These are phyloP conservation scores for Pichia kluyveri DNA, from an alignment of 805 yeast species.

Conservation along the genomic window DNA sequence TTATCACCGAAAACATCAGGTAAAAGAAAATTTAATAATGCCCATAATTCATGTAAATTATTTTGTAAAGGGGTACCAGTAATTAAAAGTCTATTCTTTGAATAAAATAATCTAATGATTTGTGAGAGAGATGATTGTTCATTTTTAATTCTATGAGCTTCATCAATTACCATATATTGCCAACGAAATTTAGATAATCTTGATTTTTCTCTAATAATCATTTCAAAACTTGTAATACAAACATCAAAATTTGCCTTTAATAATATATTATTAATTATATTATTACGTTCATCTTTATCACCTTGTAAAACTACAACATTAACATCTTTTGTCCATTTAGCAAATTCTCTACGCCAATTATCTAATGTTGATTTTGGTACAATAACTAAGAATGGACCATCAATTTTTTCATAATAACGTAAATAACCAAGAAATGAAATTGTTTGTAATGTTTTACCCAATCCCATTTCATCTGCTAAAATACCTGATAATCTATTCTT, in stretches of 20 bases:
- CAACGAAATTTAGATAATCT: conserved; percentile 75
- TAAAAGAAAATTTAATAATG: conserved; percentile 74
- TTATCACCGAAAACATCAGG: conserved; percentile 96
- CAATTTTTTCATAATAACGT: conserved; percentile 65
- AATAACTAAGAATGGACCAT: conserved; percentile 85
- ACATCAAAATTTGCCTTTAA: conserved; percentile 80
- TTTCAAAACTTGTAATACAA: conserved; percentile 83
- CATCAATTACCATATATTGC: conserved; percentile 92
- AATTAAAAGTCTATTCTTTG: conserved; percentile 73
- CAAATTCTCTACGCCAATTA: conserved; percentile 93
- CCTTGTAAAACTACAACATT: conserved; percentile 82
- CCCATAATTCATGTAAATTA: conserved; percentile 95
- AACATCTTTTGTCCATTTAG: conserved; percentile 94
- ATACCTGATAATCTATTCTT: conserved; percentile 89
- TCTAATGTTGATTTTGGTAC: conserved; percentile 95
- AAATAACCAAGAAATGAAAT: conserved; percentile 85
- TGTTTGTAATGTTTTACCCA: conserved; percentile 93
- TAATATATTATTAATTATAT: conserved; percentile 48
- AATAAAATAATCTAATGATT: conserved; percentile 80
- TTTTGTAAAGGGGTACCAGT: conserved; percentile 97
- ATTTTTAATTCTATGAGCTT: conserved; percentile 94
- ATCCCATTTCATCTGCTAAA: conserved; percentile 96
- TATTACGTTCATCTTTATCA: conserved; percentile 67
- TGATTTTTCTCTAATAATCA: conserved; percentile 83
- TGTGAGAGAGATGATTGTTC: conserved; percentile 90